Evolutionary conservation across 257 asterid genomes (phyloP).

Genomic region (Solanum tarapatanum): DNA sequence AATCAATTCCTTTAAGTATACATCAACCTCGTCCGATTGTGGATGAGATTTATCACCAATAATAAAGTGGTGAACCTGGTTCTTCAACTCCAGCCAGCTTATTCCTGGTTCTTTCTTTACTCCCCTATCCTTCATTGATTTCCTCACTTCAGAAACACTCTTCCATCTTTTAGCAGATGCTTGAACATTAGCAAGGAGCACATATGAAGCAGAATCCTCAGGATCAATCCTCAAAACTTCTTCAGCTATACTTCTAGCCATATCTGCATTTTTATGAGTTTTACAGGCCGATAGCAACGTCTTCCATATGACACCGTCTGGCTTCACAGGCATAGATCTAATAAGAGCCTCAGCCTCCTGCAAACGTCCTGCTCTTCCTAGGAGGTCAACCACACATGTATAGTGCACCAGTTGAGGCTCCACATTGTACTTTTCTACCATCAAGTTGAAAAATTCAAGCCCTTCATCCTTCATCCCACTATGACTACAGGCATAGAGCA

Average conservation of each 20-base stretch:
- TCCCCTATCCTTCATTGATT: constrained; percentile 49
- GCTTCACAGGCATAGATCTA: constrained; percentile 55
- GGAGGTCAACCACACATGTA: constrained; percentile 78
- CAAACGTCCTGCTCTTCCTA: constrained; percentile 76
- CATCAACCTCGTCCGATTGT: constrained; percentile 27
- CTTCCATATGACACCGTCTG: constrained; percentile 70
- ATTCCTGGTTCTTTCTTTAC: constrained; percentile 79
- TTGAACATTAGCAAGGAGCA: constrained; percentile 63
- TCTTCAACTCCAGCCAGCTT: constrained; percentile 79
- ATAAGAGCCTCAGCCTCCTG: constrained; percentile 68
- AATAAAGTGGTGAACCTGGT: constrained; percentile 40
- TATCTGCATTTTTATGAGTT: constrained; percentile 50
- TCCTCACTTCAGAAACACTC: constrained; percentile 46
- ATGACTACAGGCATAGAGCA: constrained; percentile 86
- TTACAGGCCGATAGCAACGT: constrained; percentile 78
- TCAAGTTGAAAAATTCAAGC: constrained; percentile 43
- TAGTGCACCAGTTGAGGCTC: constrained; percentile 74
- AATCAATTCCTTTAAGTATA: constrained; percentile 44
- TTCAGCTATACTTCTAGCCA: constrained; percentile 47
- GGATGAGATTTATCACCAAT: constrained; percentile 62
- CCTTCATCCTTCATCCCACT: constrained; percentile 73
- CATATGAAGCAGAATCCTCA: constrained; percentile 58
- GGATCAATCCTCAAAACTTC: constrained; percentile 61
- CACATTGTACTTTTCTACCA: constrained; percentile 37
- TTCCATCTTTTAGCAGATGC: constrained; percentile 61